Conservation (phyloP, 495 filamentous ascomycete species). For the Neurospora sublineolata region DNA sequence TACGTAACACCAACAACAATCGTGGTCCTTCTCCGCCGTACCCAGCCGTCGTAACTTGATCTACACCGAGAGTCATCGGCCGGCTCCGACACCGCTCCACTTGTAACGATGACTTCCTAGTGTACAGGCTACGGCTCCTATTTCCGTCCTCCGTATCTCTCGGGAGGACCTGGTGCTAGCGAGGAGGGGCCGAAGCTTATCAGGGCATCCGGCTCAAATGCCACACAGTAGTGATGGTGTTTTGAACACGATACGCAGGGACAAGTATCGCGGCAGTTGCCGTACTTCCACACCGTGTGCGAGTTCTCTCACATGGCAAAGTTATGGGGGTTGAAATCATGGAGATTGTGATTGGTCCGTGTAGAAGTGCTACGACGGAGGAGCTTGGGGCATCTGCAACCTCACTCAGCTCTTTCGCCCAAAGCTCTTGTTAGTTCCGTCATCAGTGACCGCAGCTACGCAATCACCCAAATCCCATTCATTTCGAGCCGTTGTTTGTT, state of each 20-base stretch:
- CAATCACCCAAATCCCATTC: conserved; percentile 3
- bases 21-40: background rate
- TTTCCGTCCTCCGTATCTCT: conserved; percentile 3
- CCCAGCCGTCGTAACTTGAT: background rate
- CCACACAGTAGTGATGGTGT: background rate
- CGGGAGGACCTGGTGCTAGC: background rate
- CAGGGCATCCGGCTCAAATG: background rate
- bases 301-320: background rate
- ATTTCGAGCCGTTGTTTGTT: background rate
- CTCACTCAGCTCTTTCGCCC: background rate
- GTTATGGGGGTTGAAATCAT: background rate
- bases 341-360: background rate
- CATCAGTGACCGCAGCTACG: conserved; percentile 9
- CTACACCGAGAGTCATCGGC: background rate
- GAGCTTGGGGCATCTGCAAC: background rate
- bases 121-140: background rate
- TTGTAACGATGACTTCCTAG: background rate
- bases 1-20: background rate
- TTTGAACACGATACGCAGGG: background rate
- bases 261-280: background rate
- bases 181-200: background rate
- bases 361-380: background rate
- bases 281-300: background rate
- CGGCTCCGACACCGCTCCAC: background rate
- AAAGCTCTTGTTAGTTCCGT: conserved; percentile 8